Evolutionary conservation across 164 flowering plant genomes (phyloP), one percentile per base, ranked within the genome.

Genomic region (Nelumbo lutea): DNA sequence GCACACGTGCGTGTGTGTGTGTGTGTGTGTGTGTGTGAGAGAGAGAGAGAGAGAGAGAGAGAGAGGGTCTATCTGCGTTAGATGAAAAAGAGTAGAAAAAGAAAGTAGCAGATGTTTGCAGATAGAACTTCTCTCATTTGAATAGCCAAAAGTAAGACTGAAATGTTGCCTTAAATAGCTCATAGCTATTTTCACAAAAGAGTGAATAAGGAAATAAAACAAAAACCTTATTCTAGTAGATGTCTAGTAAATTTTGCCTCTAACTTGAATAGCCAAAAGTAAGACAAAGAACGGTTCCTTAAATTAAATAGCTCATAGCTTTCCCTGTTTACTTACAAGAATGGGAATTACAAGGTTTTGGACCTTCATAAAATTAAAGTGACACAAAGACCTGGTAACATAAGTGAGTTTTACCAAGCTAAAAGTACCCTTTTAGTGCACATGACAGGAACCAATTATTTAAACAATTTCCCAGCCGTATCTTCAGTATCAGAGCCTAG

Each of bases 401-500:
- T 45, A 52, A 66, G 6, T 2, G 14, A 41, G 41, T 48, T 51
- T 45, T 5, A 27, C 44, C 27, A 56, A 4, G 43, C 56, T 64
- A 39, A 55, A 55, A 62, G 11, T 27, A 38, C 57, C 57, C 27
- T 27, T 27, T 40, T 27, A 13, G 40, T 42, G 41, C 14, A 41
- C 45, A 52, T 61, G 46, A 44, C 45, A 53, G 11, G 50, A 50
- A 27, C 64, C 38, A 59, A 39, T 66, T 50, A 70, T 56, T 66
- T 63, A 42, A 51, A 62, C 47, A 59, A 58, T 56, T 61, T 70
- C 9, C 57, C 42, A 46, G 66, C 64, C 27, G 47, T 57, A 40
- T 62, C 66, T 38, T 73, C 72, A 39, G 65, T 38, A 71, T 80
- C 83, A 56, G 87, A 76, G 50, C 82, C 85, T 72, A 89, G 57